Evolutionary conservation across 768 basidiomycete species (phyloP).

Genomic region (Naganishia randhawae): DNA sequence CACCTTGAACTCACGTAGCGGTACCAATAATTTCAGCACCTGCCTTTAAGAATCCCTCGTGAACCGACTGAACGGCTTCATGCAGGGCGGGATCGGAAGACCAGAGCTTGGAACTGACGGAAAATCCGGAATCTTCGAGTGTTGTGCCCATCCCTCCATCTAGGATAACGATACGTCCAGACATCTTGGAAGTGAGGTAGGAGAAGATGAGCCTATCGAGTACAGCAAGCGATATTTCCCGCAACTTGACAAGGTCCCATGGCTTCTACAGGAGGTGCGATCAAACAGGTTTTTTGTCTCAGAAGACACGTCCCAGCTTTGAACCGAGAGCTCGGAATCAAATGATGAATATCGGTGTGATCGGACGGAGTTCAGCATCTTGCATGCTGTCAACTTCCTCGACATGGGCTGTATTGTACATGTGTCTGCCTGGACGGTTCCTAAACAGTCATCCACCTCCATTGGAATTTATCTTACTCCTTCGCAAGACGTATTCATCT

Average conservation of each 20-base stretch:
- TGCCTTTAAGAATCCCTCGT: slow-evolving; percentile 62
- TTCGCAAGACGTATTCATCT: too few relatives aligned
- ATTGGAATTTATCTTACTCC: too few relatives aligned
- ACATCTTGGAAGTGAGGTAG: background rate
- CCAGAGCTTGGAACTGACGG: slow-evolving; percentile 60
- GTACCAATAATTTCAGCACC: slow-evolving; percentile 67
- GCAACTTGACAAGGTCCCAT: too few relatives aligned
- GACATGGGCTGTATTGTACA: too few relatives aligned
- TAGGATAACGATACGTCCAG: slow-evolving; percentile 20
- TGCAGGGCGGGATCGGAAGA: slow-evolving; percentile 60
- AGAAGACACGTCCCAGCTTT: background rate
- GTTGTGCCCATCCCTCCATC: slow-evolving; percentile 43
- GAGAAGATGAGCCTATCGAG: background rate
- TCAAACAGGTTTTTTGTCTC: background rate
- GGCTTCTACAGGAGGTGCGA: too few relatives aligned
- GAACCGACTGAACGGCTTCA: slow-evolving; percentile 58
- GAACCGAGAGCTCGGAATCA: background rate
- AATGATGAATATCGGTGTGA: slow-evolving; percentile 13
- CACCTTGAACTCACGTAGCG: slow-evolving; percentile 58
- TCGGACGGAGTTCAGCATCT: background rate
- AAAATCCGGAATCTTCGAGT: slow-evolving; percentile 36
- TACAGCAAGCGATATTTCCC: background rate
- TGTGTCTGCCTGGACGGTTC: too few relatives aligned
- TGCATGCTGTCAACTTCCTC: background rate
- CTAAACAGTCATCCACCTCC: too few relatives aligned